Conservation (phyloP, 805 yeast genomes). For the Saccharomycopsis guyanensis region DNA sequence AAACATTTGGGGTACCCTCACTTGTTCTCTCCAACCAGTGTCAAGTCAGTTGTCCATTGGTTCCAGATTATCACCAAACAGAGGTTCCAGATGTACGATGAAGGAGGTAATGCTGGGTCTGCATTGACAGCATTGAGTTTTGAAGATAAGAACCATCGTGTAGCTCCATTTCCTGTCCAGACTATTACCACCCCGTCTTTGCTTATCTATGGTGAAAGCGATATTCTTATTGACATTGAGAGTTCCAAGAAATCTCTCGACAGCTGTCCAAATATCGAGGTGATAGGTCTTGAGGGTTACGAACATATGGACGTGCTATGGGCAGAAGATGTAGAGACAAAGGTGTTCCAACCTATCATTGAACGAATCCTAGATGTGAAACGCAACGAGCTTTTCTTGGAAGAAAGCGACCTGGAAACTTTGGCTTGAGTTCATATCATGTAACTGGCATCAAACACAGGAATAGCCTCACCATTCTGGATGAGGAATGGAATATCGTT, state of each 20-base stretch:
- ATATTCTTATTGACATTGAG: conserved; percentile 77
- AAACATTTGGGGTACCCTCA: conserved; percentile 79
- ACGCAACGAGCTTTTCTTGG: conserved; percentile 2
- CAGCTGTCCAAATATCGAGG: conserved; percentile 32
- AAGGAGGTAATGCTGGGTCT: conserved; percentile 3
- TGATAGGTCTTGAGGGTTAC: conserved; percentile 53
- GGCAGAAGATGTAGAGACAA: conserved; percentile 59
- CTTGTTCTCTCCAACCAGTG: conserved; percentile 84
- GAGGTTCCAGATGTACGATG: conserved; percentile 85
- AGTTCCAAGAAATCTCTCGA: conserved; percentile 68
- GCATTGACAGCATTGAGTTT: conserved; percentile 5
- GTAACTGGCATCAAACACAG: background rate
- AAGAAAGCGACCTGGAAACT: conserved; percentile 4
- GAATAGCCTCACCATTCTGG: background rate
- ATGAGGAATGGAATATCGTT: conserved; percentile 17
- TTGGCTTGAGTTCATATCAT: background rate
- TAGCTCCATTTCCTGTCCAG: conserved; percentile 53
- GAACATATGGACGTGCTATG: conserved; percentile 89
- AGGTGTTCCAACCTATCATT: conserved; percentile 31
- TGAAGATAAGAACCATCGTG: conserved; percentile 27
- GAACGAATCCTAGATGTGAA: conserved; percentile 1
- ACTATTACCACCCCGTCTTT: conserved; percentile 66
- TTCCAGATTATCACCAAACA: conserved; percentile 76
- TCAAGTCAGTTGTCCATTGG: conserved; percentile 93
- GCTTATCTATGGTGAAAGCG: conserved; percentile 70